Conservation (phyloP, 352 stramenopile species). For the Phytophthora podocarpi region DNA sequence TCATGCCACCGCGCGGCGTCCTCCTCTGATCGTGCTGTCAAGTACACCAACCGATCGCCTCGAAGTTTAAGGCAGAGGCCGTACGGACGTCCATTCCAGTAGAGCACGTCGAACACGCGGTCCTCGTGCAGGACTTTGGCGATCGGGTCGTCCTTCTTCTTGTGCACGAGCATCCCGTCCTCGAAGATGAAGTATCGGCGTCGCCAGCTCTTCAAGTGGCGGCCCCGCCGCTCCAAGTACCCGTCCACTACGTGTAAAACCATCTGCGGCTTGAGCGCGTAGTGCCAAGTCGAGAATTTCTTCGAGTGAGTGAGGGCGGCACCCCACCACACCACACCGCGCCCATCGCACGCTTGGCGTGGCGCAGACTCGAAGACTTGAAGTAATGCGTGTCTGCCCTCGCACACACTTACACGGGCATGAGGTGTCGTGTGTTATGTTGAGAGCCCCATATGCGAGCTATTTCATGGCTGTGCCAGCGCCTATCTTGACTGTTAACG, state of each 20-base stretch:
- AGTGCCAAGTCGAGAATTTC: constrained; percentile 14
- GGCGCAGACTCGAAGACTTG: constrained; percentile 23
- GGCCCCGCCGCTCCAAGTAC: constrained; percentile 64
- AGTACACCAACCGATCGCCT: constrained; percentile 55
- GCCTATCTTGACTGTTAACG: constrained; percentile 20
- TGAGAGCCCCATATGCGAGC: constrained; percentile 19
- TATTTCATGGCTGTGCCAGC: constrained; percentile 22
- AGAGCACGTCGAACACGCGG: constrained; percentile 65
- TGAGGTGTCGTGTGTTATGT: constrained; percentile 26
- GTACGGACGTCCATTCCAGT: constrained; percentile 63
- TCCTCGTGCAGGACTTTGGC: constrained; percentile 55
- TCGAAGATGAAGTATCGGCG: constrained; percentile 71
- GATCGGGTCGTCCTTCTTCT: constrained; percentile 53
- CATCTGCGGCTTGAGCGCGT: not conserved
- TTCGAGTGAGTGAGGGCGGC: constrained; percentile 25
- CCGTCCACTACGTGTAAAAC: constrained; percentile 31
- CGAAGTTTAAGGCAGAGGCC: constrained; percentile 61
- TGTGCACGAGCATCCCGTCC: constrained; percentile 64
- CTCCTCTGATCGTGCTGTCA: constrained; percentile 54
- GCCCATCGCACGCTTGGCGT: constrained; percentile 16
- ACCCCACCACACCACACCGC: constrained; percentile 2
- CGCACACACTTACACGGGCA: constrained; percentile 10
- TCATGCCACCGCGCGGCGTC: constrained; percentile 62
- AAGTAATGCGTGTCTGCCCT: constrained; percentile 11
- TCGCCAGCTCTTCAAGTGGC: constrained; percentile 74